phyloP scores from a whole-genome alignment of 169 alveolate genomes.

The Plasmodium chabaudi region DNA sequence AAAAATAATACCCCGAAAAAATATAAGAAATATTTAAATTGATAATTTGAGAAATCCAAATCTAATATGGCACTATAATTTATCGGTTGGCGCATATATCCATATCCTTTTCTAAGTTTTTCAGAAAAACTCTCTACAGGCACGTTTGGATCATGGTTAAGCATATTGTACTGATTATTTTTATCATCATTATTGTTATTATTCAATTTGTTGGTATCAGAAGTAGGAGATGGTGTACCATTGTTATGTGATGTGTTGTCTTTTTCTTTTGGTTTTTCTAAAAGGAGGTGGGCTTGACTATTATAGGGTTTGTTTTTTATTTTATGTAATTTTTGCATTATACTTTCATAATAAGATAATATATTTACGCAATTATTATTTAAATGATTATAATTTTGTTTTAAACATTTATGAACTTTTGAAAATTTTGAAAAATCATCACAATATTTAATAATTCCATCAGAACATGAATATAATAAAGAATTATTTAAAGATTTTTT shows the following conservation, averaged over 20 bases:
- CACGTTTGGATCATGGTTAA: slow-evolving; percentile 4
- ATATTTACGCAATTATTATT: slow-evolving; percentile 38
- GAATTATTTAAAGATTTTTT: slow-evolving; percentile 45
- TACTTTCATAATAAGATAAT: slow-evolving; percentile 62
- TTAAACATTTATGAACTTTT: slow-evolving; percentile 50
- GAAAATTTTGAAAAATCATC: slow-evolving; percentile 58
- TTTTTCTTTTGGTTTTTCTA: slow-evolving; percentile 32
- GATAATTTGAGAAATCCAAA: slow-evolving; percentile 8
- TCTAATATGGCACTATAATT: slow-evolving; percentile 16
- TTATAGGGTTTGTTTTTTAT: slow-evolving; percentile 56
- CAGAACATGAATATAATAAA: slow-evolving; percentile 56
- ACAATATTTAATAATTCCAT: slow-evolving; percentile 22
- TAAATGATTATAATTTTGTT: slow-evolving; percentile 40
- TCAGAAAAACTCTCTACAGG: slow-evolving; percentile 23
- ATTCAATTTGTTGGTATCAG: background rate
- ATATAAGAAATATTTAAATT: slow-evolving; percentile 26
- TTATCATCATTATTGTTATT: background rate
- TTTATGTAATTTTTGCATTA: slow-evolving; percentile 64
- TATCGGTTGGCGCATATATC: slow-evolving; percentile 31
- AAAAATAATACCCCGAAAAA: slow-evolving; percentile 30
- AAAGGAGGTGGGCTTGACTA: slow-evolving; percentile 28
- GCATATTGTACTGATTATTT: slow-evolving; percentile 9
- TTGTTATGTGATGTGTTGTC: background rate
- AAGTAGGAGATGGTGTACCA: too few species aligned
- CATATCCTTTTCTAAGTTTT: slow-evolving; percentile 52